Evolutionary conservation across 768 basidiomycete species (phyloP), one percentile per base, ranked within the genome.

Genomic region (Russula dissimulans): DNA sequence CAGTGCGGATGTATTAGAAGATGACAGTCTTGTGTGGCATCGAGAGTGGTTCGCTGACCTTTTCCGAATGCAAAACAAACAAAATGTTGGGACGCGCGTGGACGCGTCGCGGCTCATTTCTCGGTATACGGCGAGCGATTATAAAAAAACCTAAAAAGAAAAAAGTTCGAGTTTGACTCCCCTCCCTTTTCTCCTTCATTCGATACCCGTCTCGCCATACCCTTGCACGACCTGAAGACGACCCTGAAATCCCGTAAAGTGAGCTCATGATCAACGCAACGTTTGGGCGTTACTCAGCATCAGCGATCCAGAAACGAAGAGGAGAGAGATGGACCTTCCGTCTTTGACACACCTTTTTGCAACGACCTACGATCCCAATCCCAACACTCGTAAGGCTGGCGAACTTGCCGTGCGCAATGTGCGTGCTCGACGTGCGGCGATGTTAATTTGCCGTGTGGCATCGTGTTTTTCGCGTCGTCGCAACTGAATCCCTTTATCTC

Each of bases 401-500:
- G 92, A 95, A 72, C 81, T 94, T 34, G 83, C 94, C 71, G 89
- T 95, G 68, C 84, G 89, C 67, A 91, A 88, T 80, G 92, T 90
- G 66, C 47, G 69, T 65, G 31, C 7, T 42, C 32, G 17, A 22
- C 44, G 49, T 56, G 38, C 39, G 61, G 44, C 41, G 29, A 18
- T 6, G 43, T 22, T 26, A 22, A n/a, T 29, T 44, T 48, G 47
- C 38, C 56, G 31, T 38, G 53, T 44, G 53, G 47, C 41, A 42
- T 57, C 41, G 56, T 57, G 41, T 29, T 47, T 44, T 41, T 26
- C 22, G 48, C 29, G 44, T 46, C 31, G 29, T 29, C 45, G 14
- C 36, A 39, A 34, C 63, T 29, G 48, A 26, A 26, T 26, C 22
- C 22, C 22, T 26, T 26, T 26, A 26, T 26, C 22, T 26, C 22